Percentiles rank a stretch among this genome's conserved stretches.
Evolutionary conservation across 202 grass and related monocot genomes (phyloP).

Genomic region (Dendrocalamus latiflorus): DNA sequence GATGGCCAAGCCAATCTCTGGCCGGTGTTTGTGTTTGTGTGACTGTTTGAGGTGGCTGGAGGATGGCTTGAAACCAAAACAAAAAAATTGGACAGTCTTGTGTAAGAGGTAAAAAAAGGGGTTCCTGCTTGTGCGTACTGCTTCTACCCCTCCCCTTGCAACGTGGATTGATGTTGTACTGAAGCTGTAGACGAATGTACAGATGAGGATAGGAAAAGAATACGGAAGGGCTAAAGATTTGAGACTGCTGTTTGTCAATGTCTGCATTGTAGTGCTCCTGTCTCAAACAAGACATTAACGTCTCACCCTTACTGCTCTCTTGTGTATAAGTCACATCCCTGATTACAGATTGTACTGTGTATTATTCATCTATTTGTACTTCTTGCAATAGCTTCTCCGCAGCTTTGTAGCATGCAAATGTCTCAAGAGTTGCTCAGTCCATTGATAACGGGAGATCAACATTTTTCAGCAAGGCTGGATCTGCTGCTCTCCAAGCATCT

Average conservation of each 20-base stretch:
- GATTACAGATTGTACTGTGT: background rate
- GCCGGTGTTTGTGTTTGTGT: constrained; percentile 10
- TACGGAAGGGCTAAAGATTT: constrained; percentile 36
- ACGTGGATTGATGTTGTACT: constrained; percentile 45
- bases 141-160: constrained; percentile 9
- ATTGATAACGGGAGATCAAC: background rate
- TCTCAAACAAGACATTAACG: constrained; percentile 15
- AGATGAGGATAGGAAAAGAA: constrained; percentile 60
- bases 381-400: background rate
- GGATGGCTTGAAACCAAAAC: background rate
- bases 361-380: background rate
- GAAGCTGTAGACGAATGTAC: constrained; percentile 64
- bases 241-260: constrained; percentile 27
- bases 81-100: background rate
- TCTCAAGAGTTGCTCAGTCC: background rate
- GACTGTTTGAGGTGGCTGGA: constrained; percentile 42
- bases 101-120: constrained; percentile 16
- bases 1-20: constrained; percentile 41
- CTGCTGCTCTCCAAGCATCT: too few relatives aligned
- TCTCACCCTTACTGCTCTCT: background rate
- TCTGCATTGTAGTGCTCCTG: background rate
- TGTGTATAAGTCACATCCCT: background rate
- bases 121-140: constrained; percentile 3
- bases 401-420: background rate
- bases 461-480: background rate